Base-by-base conservation (phyloP, 495 filamentous ascomycete genomes). In the Aspergillus nanangensis region DNA sequence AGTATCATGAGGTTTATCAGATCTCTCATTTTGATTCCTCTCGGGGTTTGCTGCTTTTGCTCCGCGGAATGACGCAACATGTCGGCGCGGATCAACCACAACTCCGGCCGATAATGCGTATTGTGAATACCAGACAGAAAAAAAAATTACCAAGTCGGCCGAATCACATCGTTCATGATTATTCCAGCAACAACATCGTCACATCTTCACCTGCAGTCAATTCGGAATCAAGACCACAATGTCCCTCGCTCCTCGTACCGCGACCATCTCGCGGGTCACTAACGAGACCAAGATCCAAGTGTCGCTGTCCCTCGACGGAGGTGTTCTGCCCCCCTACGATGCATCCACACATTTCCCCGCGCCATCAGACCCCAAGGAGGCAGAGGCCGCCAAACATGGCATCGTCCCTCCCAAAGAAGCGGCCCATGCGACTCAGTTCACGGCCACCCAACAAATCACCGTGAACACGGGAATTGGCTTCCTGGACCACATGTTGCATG, bases 401-500 rank as follows among this genome's bases (percentile, higher is more conserved):
- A 84, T 81, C 49, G 76, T 96, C 33, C 93, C 90, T 0, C 81
- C 83, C n/a, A 91, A 96, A 65, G 86, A 72, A 27, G 65, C 67
- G 31, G 67, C 71, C 24, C 93, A 98, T 64, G 92, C 93, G 4
- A 79, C 83, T 1, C 94, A 97, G 56, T 72, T 80, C 54, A 87
- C 83, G 31, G 78, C 81, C 27, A 83, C 81, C 41, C 94, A 96
- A 72, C 78, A 79, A 38, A 95, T 98, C 58, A 82, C 77, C 62
- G 76, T 97, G 46, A 86, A 86, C 76, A 93, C 92, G 1, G 93
- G 93, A 38, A 95, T 98, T 60, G 93, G 93, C n/a, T 98, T 98
- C 68, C 73, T 98, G 24, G 93, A 98, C 72, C 93, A 98, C 73
- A 97, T 98, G 93, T 75, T 98, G 39, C 93, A 98, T 63, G 93